phyloP scores from a whole-genome alignment of 345 rosid genomes.

The Eutrema heterophyllum region DNA sequence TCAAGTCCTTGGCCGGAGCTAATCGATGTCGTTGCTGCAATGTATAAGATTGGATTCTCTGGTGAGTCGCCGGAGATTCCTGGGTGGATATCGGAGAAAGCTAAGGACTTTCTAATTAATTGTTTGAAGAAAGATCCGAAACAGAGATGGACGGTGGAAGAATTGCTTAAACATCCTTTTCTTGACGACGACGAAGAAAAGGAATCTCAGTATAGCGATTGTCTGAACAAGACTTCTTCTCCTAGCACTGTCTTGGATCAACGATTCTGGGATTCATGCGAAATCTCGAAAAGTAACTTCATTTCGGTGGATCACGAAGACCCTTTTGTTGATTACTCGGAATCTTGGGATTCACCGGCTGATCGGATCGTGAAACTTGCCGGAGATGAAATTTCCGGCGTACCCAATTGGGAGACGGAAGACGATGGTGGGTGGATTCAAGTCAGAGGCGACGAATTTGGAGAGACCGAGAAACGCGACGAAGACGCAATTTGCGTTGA shows the following conservation, averaged over 20 bases:
- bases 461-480: conserved; percentile 18
- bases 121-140: conserved; percentile 54
- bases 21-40: conserved; percentile 56
- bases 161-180: conserved; percentile 68
- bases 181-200: conserved; percentile 22
- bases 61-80: conserved; percentile 62
- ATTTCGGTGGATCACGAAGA: conserved; percentile 16
- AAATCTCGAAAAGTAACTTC: conserved; percentile 24
- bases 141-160: conserved; percentile 57
- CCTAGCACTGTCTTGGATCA: conserved; percentile 72
- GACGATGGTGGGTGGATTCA: conserved; percentile 54
- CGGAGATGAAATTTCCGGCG: conserved; percentile 5
- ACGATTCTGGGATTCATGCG: conserved; percentile 58
- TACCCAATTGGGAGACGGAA: conserved; percentile 34
- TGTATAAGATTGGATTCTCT: conserved; percentile 71
- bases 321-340: conserved; percentile 10
- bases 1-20: conserved; percentile 63
- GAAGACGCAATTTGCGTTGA: conserved; percentile 15
- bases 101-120: conserved; percentile 52
- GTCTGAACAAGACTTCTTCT: conserved; percentile 29
- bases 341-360: conserved; percentile 16
- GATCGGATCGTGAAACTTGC: conserved; percentile 46
- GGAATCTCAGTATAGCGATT: conserved; percentile 1
- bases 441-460: conserved; percentile 44
- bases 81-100: conserved; percentile 43